A percentile compares a stretch with the other conserved stretches of the same genome.
These are phyloP conservation scores for Penicillium cinerascens DNA, from an alignment of 495 filamentous ascomycete genomes.

Conservation along the genomic window DNA sequence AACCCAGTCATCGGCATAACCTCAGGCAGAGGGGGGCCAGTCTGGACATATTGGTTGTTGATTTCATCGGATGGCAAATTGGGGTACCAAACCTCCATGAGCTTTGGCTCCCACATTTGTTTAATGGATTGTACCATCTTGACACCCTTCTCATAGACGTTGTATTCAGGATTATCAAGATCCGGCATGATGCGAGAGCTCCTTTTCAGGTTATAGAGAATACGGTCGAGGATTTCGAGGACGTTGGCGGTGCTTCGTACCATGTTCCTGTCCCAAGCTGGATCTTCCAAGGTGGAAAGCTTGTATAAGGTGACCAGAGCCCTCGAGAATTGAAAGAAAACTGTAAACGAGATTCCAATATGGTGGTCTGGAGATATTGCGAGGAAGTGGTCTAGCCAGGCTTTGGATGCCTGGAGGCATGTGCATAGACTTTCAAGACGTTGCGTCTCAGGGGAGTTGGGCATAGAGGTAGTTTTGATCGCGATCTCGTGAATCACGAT, in stretches of 20 bases:
- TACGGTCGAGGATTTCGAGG: constrained; percentile 21
- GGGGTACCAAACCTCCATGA: constrained; percentile 24
- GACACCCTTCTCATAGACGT: constrained; percentile 20
- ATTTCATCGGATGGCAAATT: constrained; percentile 6
- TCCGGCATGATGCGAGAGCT: neutral
- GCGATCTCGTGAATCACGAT: constrained; percentile 42
- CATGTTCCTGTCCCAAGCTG: constrained; percentile 32
- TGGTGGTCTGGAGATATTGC: constrained; percentile 28
- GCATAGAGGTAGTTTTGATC: constrained; percentile 19
- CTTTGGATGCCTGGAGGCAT: constrained; percentile 35
- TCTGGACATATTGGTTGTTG: constrained; percentile 2
- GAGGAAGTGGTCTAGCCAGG: constrained; percentile 36
- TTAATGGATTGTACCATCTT: constrained; percentile 20
- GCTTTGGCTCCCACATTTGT: constrained; percentile 23
- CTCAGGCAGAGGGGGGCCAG: constrained; percentile 6
- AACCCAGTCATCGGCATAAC: constrained; percentile 13
- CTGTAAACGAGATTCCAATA: constrained; percentile 31
- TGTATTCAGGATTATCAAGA: constrained; percentile 7
- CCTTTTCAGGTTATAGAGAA: constrained; percentile 12
- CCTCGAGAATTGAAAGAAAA: constrained; percentile 42
- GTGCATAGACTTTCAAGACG: constrained; percentile 33
- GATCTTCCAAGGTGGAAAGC: constrained; percentile 37
- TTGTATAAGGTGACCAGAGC: constrained; percentile 40
- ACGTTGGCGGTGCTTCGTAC: constrained; percentile 30
- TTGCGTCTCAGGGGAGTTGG: constrained; percentile 23